Conservation (phyloP, 2,329 filamentous ascomycete genomes). For the Aspergillus luchuensis region DNA sequence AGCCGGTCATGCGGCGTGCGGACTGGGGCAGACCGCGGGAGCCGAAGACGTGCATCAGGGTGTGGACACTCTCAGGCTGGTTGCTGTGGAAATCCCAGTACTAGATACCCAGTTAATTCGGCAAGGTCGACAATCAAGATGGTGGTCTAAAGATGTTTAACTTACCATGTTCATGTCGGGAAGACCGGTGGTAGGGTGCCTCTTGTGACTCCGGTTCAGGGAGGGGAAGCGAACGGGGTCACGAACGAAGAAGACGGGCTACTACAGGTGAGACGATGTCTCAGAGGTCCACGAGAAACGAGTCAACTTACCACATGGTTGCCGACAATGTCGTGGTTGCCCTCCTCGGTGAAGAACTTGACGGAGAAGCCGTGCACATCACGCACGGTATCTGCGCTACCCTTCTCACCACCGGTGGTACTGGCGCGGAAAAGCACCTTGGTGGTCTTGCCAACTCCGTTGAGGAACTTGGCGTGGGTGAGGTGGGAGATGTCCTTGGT, state of each 20-base stretch:
- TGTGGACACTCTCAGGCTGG: slow-evolving; percentile 61
- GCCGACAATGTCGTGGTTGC: slow-evolving; percentile 9
- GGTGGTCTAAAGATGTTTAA: neutral
- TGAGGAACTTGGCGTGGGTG: slow-evolving; percentile 8
- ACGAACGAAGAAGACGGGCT: slow-evolving; percentile 49
- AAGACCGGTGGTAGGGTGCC: slow-evolving; percentile 64
- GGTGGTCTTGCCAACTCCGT: slow-evolving; percentile 3
- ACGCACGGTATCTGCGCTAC: slow-evolving; percentile 6
- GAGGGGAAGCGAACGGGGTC: slow-evolving; percentile 48
- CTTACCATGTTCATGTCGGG: slow-evolving; percentile 61
- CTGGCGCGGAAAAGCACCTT: slow-evolving; percentile 8
- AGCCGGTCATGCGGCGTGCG: slow-evolving; percentile 56
- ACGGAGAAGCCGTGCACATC: slow-evolving; percentile 7
- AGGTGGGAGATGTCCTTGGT: slow-evolving; percentile 12
- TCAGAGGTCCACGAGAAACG: too few species aligned
- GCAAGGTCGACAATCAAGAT: too few species aligned
- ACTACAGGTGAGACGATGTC: neutral
- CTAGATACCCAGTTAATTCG: slow-evolving; percentile 17
- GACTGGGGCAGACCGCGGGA: slow-evolving; percentile 57
- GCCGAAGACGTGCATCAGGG: slow-evolving; percentile 63
- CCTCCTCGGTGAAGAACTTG: slow-evolving; percentile 11
- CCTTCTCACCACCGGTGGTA: slow-evolving; percentile 4
- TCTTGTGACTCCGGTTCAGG: slow-evolving; percentile 63
- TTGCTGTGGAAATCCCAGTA: slow-evolving; percentile 64
- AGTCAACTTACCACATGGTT: slow-evolving; percentile 4